Evolutionary conservation across 2,329 filamentous ascomycete species (phyloP).

Genomic region (Catunica adiposa): DNA sequence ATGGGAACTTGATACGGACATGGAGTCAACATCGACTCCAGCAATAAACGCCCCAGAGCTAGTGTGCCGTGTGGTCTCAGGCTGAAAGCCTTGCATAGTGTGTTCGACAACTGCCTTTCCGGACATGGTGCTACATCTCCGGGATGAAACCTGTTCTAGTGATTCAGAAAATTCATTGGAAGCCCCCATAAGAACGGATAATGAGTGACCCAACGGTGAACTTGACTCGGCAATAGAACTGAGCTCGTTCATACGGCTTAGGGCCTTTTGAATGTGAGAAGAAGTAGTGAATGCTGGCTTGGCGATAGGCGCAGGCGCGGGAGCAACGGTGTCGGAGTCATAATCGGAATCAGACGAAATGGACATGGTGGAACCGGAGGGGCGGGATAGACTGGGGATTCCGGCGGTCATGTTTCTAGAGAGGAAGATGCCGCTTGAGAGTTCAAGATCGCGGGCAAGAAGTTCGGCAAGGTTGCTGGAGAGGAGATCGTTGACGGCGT

Average conservation of each 20-base stretch:
- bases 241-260: no score
- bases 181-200: no score
- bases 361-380: neutral
- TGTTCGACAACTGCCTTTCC: neutral
- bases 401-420: conserved; percentile 38
- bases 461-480: conserved; percentile 38
- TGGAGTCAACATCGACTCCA: conserved; percentile 4
- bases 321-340: conserved; percentile 5
- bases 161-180: no score
- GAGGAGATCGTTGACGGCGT: conserved; percentile 18
- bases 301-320: conserved; percentile 2
- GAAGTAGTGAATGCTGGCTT: neutral
- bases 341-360: neutral
- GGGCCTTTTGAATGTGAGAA: no score
- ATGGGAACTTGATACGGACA: conserved; percentile 5
- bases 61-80: neutral
- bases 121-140: neutral
- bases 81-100: neutral
- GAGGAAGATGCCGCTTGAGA: conserved; percentile 31
- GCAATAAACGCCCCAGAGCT: neutral
- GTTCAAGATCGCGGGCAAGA: conserved; percentile 36
- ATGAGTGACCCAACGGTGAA: no score
- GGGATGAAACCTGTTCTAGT: no score
- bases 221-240: no score
- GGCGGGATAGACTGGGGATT: conserved; percentile 20